Evolutionary conservation across 139 green algal genomes (phyloP).

Genomic region (Chlamydomonas incerta): DNA sequence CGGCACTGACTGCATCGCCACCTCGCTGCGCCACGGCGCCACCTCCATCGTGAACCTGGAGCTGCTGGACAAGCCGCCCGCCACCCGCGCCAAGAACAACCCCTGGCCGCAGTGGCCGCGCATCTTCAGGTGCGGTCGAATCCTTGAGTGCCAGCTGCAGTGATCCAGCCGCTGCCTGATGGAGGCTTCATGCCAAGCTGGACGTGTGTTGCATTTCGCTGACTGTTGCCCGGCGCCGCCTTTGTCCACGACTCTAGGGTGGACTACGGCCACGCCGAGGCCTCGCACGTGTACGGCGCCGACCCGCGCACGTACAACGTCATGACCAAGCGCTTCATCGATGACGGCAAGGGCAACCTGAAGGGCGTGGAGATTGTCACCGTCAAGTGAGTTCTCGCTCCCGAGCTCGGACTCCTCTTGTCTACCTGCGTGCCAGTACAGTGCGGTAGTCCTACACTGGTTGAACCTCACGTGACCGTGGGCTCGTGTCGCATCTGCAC

Average conservation of each 20-base stretch:
- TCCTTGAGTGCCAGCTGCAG: too few species aligned
- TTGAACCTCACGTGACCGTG: too few species aligned
- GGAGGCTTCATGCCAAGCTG: too few species aligned
- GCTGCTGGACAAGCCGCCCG: slow-evolving; percentile 90
- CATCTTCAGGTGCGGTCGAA: slow-evolving; percentile 73
- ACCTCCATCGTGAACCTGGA: slow-evolving; percentile 93
- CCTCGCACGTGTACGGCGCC: slow-evolving; percentile 72
- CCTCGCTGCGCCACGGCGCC: slow-evolving; percentile 81
- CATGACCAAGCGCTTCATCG: slow-evolving; percentile 95
- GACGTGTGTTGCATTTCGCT: too few species aligned
- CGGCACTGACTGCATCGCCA: slow-evolving; percentile 98
- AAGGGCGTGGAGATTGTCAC: slow-evolving; percentile 83
- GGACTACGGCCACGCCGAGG: slow-evolving; percentile 97
- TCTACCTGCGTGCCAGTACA: too few species aligned
- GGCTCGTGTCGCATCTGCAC: neutral
- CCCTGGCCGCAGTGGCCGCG: slow-evolving; percentile 96
- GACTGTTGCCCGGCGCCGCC: too few species aligned
- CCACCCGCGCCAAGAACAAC: slow-evolving; percentile 81
- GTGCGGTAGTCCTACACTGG: too few species aligned
- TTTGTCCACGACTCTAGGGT: too few species aligned
- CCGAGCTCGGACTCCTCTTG: too few species aligned
- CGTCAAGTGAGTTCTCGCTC: slow-evolving; percentile 50
- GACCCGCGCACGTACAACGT: slow-evolving; percentile 95
- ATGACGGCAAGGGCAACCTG: slow-evolving; percentile 82
- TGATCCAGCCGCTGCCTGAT: too few species aligned